Evolutionary conservation across 2,329 filamentous ascomycete genomes (phyloP).

Genomic region (Exophiala aquamarina): DNA sequence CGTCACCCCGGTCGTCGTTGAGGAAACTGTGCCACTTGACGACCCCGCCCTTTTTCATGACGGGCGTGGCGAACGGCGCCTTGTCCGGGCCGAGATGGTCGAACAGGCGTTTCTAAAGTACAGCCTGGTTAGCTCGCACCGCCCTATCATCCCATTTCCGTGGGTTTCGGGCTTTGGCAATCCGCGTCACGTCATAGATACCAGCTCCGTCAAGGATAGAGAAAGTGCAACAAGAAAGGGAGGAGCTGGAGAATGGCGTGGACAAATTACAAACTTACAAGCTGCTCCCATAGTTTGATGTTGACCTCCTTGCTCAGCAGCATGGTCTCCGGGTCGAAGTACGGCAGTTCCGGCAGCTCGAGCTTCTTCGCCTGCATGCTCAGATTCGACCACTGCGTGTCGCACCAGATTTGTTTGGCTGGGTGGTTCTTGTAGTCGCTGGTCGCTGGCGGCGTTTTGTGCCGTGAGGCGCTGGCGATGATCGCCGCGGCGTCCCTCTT

Average conservation of each 20-base stretch:
- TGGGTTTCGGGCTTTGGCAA: too few species aligned
- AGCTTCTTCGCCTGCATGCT: conserved; percentile 24
- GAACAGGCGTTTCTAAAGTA: conserved; percentile 19
- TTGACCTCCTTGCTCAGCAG: conserved; percentile 27
- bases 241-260: not conserved
- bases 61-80: conserved; percentile 23
- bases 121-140: too few species aligned
- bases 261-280: conserved; percentile 23
- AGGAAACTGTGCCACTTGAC: conserved; percentile 28
- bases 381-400: conserved; percentile 28
- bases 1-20: conserved; percentile 21
- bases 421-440: conserved; percentile 13
- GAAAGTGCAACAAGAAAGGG: too few species aligned
- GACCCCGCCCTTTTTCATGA: conserved; percentile 23
- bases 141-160: too few species aligned
- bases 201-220: not conserved
- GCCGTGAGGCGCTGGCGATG: conserved; percentile 19
- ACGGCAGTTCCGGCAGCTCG: conserved; percentile 20
- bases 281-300: conserved; percentile 23
- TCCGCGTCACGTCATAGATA: too few species aligned
- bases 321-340: conserved; percentile 29
- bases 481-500: conserved; percentile 20
- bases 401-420: conserved; percentile 23
- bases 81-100: conserved; percentile 26
- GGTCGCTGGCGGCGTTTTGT: conserved; percentile 1